A percentile compares a stretch with the other conserved stretches of the same genome.
Conservation (phyloP, 805 yeast genomes). For the Blastobotrys terrestris region DNA sequence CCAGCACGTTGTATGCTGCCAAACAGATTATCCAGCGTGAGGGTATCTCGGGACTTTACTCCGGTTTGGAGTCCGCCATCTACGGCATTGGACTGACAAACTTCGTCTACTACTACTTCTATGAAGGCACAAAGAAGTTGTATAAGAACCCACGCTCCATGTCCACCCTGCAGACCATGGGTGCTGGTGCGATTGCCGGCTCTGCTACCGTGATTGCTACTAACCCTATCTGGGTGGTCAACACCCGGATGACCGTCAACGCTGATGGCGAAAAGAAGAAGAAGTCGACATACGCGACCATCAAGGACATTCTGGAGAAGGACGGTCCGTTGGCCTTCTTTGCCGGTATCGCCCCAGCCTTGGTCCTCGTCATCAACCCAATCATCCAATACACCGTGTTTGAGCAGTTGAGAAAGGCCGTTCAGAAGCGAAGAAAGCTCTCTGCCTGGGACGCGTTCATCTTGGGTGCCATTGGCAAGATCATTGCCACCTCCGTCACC, state of each 20-base stretch:
- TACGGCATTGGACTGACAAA: slow-evolving; percentile 83
- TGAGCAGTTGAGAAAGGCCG: slow-evolving; percentile 71
- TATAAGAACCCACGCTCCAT: slow-evolving; percentile 20
- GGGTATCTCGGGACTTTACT: slow-evolving; percentile 64
- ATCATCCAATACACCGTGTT: slow-evolving; percentile 87
- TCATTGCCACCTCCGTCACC: slow-evolving; percentile 81
- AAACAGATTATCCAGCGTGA: slow-evolving; percentile 47
- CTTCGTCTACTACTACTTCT: slow-evolving; percentile 84
- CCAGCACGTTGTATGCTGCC: slow-evolving; percentile 35
- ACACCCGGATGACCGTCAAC: slow-evolving; percentile 75
- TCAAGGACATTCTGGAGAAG: slow-evolving; percentile 54
- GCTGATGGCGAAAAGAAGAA: slow-evolving; percentile 25
- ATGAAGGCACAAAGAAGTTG: slow-evolving; percentile 53
- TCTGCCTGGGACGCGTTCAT: slow-evolving; percentile 74
- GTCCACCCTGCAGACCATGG: slow-evolving; percentile 59
- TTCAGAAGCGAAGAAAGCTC: slow-evolving; percentile 49
- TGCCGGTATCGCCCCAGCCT: slow-evolving; percentile 83
- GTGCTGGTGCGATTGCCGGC: slow-evolving; percentile 83
- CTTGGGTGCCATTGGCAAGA: slow-evolving; percentile 84
- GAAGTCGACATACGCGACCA: slow-evolving; percentile 47
- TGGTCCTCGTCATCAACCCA: slow-evolving; percentile 80
- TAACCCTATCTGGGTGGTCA: slow-evolving; percentile 93
- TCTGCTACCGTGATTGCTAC: slow-evolving; percentile 73
- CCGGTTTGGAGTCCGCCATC: slow-evolving; percentile 84
- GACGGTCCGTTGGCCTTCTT: slow-evolving; percentile 73